Percentiles rank a stretch among this genome's conserved stretches.
phyloP scores from a whole-genome alignment of 176 grass and related monocot genomes.

The Cenchrus americanus region DNA sequence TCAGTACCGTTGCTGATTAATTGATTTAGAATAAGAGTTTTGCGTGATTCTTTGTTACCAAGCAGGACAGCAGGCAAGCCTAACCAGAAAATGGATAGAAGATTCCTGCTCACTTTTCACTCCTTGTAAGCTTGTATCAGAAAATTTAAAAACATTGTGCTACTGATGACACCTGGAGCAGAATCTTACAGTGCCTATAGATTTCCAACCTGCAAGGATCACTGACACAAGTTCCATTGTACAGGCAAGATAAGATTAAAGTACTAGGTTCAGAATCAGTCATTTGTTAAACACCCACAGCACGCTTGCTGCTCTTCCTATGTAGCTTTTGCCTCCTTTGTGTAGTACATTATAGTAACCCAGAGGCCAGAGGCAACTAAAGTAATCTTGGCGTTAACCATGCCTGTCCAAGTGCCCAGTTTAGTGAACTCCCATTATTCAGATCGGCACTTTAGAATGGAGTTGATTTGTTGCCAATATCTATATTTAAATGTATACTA shows the following conservation, averaged over 20 bases:
- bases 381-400: constrained; percentile 42
- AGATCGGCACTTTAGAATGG: constrained; percentile 1
- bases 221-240: constrained; percentile 43
- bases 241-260: constrained; percentile 35
- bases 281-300: constrained; percentile 52
- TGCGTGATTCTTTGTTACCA: neutral
- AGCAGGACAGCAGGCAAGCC: neutral
- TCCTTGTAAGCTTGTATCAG: constrained; percentile 12
- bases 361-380: constrained; percentile 14
- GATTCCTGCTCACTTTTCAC: constrained; percentile 38
- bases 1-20: neutral
- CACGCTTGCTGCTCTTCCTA: constrained; percentile 27
- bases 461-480: neutral
- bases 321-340: constrained; percentile 20
- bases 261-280: constrained; percentile 21
- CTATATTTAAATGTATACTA: neutral
- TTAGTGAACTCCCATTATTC: constrained; percentile 33
- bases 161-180: constrained; percentile 33
- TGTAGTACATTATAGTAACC: constrained; percentile 17
- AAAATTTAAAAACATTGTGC: constrained; percentile 15
- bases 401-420: neutral
- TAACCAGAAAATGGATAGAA: constrained; percentile 21
- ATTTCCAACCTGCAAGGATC: constrained; percentile 48
- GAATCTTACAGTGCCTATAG: constrained; percentile 52
- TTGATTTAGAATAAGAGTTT: constrained; percentile 3